A percentile compares a stretch with the other conserved stretches of the same genome.
phyloP scores from a whole-genome alignment of 164 flowering plant species.

The Cinnamomum micranthum region DNA sequence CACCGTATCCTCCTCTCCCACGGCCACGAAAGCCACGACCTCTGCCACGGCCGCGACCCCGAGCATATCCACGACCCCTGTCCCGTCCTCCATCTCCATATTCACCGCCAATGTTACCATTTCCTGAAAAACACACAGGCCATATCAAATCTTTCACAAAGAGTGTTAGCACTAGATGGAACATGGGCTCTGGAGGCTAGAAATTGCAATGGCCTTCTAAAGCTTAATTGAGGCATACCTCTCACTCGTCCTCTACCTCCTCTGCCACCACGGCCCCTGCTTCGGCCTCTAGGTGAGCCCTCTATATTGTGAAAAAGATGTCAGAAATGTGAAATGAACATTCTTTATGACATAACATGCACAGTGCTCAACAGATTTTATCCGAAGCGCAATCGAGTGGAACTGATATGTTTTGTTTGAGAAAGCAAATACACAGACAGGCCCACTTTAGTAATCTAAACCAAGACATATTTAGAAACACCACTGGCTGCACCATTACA shows the following conservation, averaged over 20 bases:
- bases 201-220: background rate
- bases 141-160: background rate
- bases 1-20: slow-evolving; percentile 59
- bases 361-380: too few relatives aligned
- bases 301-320: slow-evolving; percentile 29
- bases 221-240: slow-evolving; percentile 25
- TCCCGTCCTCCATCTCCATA: slow-evolving; percentile 83
- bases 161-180: background rate
- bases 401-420: too few relatives aligned
- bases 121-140: slow-evolving; percentile 36
- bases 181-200: background rate
- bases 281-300: slow-evolving; percentile 62
- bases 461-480: too few relatives aligned
- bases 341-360: too few relatives aligned
- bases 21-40: slow-evolving; percentile 69
- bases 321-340: background rate
- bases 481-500: too few relatives aligned
- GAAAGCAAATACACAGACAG: too few relatives aligned
- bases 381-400: too few relatives aligned
- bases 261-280: slow-evolving; percentile 71
- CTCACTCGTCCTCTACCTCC: slow-evolving; percentile 54
- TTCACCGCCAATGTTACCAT: slow-evolving; percentile 52
- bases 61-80: slow-evolving; percentile 46
- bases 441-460: too few relatives aligned
- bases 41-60: slow-evolving; percentile 64